Base-by-base conservation (phyloP, 108 stramenopile species). In the Nitzschia sp. region DNA sequence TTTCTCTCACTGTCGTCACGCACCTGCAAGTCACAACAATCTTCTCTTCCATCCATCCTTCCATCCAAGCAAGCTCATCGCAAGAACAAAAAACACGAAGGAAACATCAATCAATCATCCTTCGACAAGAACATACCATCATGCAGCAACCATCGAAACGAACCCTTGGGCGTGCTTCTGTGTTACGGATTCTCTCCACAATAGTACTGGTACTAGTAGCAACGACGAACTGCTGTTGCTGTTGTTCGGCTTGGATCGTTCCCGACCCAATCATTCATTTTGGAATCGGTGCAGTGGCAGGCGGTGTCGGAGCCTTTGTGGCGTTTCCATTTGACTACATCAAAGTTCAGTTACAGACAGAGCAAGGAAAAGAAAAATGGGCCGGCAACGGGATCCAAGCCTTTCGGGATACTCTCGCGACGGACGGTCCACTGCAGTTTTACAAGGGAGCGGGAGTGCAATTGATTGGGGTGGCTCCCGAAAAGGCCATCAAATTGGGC, bases 401-500 rank as follows among this genome's bases (percentile, higher is more conserved):
- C 28, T 19, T 46, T 3, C 3, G 6, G 21, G 45, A 41, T 25
- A 63, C 44, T 16, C 15, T 63, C 15, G 5, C 9, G 26, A 19
- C 34, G 34, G 9, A 46, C 4, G 32, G 32, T 23, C 61, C 61
- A 8, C 36, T 63, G 5, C 23, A 15, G 6, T 45, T 63, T 16
- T 63, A 63, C 44, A 44, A 46, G 61, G 61, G 61, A 63, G 61
- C 48, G 22, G 44, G 44, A 5, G 61, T 63, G 6, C 61, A 63
- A 27, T 54, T 85, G 11, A 44, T 86, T 6, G 84, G 85, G 28
- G 81, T 91, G 8, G 85, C 85, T 13, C 90, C 90, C 26, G 90
- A 88, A 57, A 88, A 88, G 68, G 76, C 80, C 16, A 79, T 85
- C 63, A 88, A 88, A 60, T 41, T 88, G 58, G 75, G 70, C 13